These are phyloP conservation scores for Alternaria longipes DNA, from an alignment of 2,329 filamentous ascomycete genomes.

Conservation along the genomic window DNA sequence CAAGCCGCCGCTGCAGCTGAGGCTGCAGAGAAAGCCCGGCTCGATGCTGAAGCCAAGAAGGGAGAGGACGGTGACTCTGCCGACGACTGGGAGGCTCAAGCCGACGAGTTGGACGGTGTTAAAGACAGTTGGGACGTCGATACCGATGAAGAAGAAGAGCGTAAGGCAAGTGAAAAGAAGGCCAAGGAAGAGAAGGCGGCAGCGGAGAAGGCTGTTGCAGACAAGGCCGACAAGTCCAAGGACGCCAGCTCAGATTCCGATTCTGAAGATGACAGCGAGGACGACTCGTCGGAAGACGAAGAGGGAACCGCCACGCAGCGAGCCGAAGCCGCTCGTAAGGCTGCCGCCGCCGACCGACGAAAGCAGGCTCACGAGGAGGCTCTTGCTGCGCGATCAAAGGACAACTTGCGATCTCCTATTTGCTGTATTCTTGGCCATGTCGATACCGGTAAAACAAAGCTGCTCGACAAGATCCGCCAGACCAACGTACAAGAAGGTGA, in stretches of 20 bases:
- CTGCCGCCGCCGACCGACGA: conserved; percentile 85
- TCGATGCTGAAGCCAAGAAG: conserved; percentile 68
- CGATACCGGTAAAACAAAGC: conserved; percentile 99
- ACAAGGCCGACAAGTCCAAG: conserved; percentile 30
- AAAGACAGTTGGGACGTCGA: conserved; percentile 97
- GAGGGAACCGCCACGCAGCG: conserved; percentile 75
- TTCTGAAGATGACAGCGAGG: conserved; percentile 58
- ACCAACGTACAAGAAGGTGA: conserved; percentile 99
- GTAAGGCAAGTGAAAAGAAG: conserved; percentile 44
- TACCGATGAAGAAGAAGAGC: conserved; percentile 73
- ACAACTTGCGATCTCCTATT: conserved; percentile 95
- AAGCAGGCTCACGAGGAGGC: conserved; percentile 92
- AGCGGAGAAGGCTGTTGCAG: conserved; percentile 42
- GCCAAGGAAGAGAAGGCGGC: conserved; percentile 35
- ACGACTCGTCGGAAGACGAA: conserved; percentile 74
- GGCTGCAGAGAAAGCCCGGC: conserved; percentile 69
- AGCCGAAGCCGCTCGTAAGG: conserved; percentile 80
- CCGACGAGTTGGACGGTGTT: conserved; percentile 75
- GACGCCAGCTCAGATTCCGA: conserved; percentile 50
- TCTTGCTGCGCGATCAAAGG: conserved; percentile 87
- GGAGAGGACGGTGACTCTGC: conserved; percentile 70
- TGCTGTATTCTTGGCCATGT: conserved; percentile 99
- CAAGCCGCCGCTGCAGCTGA: conserved; percentile 83
- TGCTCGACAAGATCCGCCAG: conserved; percentile 97
- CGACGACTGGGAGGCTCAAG: conserved; percentile 88